Percentiles rank a stretch among this genome's conserved stretches.
These are phyloP conservation scores for Chaetoceros tenuissimus DNA, from an alignment of 108 stramenopile genomes.

Conservation along the genomic window DNA sequence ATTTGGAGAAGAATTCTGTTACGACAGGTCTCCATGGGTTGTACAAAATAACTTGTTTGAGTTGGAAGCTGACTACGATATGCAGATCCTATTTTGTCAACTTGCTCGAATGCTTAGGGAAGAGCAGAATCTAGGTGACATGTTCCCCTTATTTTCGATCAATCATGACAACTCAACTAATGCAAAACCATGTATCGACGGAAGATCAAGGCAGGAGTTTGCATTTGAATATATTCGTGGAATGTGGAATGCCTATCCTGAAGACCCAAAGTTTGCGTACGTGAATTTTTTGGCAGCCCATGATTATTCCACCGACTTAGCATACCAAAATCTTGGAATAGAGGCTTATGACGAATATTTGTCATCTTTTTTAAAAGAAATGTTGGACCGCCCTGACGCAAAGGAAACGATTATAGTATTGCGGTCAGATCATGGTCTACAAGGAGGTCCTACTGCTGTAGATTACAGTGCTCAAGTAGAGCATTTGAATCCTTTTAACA, in stretches of 20 bases:
- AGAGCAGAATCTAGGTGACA: conserved; percentile 11
- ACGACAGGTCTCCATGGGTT: conserved; percentile 33
- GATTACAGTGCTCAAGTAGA: conserved; percentile 45
- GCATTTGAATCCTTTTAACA: conserved; percentile 38
- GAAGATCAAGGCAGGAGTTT: conserved; percentile 15
- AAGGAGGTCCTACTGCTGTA: conserved; percentile 25
- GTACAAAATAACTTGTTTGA: conserved; percentile 29
- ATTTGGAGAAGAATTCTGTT: conserved; percentile 61
- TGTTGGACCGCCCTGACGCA: conserved; percentile 16
- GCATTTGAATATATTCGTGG: conserved; percentile 24
- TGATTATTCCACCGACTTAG: conserved; percentile 28
- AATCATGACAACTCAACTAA: conserved; percentile 16
- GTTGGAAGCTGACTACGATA: conserved; percentile 20
- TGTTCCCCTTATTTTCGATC: not conserved
- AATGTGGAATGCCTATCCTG: conserved; percentile 31
- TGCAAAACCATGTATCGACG: conserved; percentile 25
- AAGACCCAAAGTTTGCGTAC: conserved; percentile 38
- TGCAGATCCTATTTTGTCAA: conserved; percentile 30
- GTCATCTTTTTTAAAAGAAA: conserved; percentile 16
- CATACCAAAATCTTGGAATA: conserved; percentile 15
- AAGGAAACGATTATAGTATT: conserved; percentile 33
- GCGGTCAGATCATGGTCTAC: conserved; percentile 42
- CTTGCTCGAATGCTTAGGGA: conserved; percentile 5
- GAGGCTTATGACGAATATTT: conserved; percentile 35
- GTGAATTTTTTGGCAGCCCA: conserved; percentile 50